Conservation (phyloP, 495 filamentous ascomycete species). For the Penicillium argentinense region DNA sequence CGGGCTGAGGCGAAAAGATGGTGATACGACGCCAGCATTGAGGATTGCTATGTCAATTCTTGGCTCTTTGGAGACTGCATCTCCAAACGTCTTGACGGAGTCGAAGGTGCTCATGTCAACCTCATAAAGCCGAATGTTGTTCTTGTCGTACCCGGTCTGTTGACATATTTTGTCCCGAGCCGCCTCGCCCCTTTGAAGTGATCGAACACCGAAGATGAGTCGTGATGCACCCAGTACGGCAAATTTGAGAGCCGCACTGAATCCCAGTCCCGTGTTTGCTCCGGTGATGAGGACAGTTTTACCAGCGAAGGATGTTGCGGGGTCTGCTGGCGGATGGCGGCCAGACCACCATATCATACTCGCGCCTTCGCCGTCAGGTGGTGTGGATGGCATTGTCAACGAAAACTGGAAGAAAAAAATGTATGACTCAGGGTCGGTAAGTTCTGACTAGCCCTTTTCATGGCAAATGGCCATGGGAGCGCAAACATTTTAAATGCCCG, state of each 20-base stretch:
- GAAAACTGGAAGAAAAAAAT: not conserved
- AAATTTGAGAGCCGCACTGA: constrained; percentile 18
- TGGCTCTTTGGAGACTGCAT: not conserved
- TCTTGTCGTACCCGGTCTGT: constrained; percentile 4
- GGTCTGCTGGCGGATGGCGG: constrained; percentile 14
- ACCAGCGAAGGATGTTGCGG: constrained; percentile 12
- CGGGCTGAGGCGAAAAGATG: constrained; percentile 3
- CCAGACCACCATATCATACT: constrained; percentile 6
- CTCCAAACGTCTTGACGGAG: constrained; percentile 28
- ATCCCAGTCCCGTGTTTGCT: constrained; percentile 22
- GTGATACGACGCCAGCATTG: constrained; percentile 20
- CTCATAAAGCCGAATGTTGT: constrained; percentile 4
- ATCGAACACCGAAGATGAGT: constrained; percentile 18
- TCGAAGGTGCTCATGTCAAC: constrained; percentile 34
- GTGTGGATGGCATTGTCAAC: not conserved
- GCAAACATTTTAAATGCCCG: not conserved
- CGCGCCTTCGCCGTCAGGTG: not conserved
- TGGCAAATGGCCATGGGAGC: no score
- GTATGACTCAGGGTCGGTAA: no score
- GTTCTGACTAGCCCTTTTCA: no score
- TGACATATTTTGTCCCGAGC: constrained; percentile 4
- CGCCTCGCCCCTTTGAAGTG: constrained; percentile 5
- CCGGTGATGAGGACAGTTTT: constrained; percentile 23
- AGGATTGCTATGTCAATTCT: constrained; percentile 13
- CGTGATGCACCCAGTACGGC: constrained; percentile 5